These are phyloP conservation scores for Pecoramyces ruminantium DNA, from an alignment of 192 early-diverging fungal genomes.

Conservation along the genomic window DNA sequence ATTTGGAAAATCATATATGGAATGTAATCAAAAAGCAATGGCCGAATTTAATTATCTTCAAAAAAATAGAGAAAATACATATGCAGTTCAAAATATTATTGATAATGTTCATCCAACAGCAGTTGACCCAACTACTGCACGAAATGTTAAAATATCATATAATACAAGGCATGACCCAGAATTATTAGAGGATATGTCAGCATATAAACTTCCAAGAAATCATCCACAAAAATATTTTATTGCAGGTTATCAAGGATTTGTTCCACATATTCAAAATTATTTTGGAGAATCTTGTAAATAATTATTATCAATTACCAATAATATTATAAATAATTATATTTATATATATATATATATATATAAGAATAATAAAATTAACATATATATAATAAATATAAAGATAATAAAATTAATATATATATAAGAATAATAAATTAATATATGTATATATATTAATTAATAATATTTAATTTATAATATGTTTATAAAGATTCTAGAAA, in stretches of 20 bases:
- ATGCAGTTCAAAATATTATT: not conserved
- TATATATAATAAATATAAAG: too few species aligned
- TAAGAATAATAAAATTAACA: too few species aligned
- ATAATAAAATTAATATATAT: too few species aligned
- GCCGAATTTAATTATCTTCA: not conserved
- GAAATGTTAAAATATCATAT: not conserved
- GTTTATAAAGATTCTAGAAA: not conserved
- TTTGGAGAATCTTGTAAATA: conserved; percentile 25
- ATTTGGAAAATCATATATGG: not conserved
- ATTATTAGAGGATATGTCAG: not conserved
- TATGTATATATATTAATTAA: not conserved
- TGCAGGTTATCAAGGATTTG: conserved; percentile 39
- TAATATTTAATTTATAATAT: too few species aligned
- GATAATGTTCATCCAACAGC: not conserved
- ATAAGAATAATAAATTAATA: not conserved
- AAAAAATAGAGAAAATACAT: not conserved
- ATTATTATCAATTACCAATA: too few species aligned
- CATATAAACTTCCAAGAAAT: conserved; percentile 23
- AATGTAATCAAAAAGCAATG: not conserved
- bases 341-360: too few species aligned
- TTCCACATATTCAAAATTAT: conserved; percentile 33
- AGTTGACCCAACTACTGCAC: not conserved
- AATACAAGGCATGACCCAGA: not conserved
- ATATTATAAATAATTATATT: too few species aligned
- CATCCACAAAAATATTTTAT: conserved; percentile 38